phyloP scores from a whole-genome alignment of 2,329 filamentous ascomycete genomes.

The Fonsecaea pugnacius region DNA sequence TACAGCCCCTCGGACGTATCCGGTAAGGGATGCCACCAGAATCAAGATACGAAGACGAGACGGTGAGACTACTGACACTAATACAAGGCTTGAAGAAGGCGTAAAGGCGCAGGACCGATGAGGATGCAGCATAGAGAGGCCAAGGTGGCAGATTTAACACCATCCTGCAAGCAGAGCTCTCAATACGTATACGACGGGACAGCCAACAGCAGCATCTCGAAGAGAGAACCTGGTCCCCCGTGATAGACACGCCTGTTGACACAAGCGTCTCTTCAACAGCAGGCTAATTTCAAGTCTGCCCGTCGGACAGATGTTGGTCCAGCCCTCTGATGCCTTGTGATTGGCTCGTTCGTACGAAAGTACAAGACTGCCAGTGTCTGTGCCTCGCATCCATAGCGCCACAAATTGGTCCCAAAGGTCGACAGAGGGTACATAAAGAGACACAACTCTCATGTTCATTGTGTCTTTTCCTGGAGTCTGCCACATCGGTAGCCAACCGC shows the following conservation, averaged over 20 bases:
- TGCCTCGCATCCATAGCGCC: background rate
- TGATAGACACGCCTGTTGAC: background rate
- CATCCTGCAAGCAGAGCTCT: background rate
- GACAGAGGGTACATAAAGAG: background rate
- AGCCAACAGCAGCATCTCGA: background rate
- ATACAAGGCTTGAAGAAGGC: too few relatives aligned
- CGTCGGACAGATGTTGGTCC: conserved; percentile 6
- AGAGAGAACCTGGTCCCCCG: background rate
- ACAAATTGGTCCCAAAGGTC: too few relatives aligned
- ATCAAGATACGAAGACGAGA: too few relatives aligned
- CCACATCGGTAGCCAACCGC: background rate
- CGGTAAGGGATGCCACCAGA: too few relatives aligned
- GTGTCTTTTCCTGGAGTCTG: background rate
- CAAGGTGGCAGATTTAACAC: background rate
- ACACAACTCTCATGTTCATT: background rate
- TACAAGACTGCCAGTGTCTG: background rate
- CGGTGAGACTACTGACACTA: too few relatives aligned
- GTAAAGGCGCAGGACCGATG: too few relatives aligned
- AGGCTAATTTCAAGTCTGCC: conserved; percentile 1
- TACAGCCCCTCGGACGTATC: too few relatives aligned
- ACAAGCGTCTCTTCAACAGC: background rate
- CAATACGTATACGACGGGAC: background rate
- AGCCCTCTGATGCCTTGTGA: background rate
- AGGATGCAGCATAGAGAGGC: background rate
- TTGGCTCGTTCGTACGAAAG: conserved; percentile 18